Evolutionary conservation across 208 protist species (phyloP).

Genomic region (Trypanosoma avium): DNA sequence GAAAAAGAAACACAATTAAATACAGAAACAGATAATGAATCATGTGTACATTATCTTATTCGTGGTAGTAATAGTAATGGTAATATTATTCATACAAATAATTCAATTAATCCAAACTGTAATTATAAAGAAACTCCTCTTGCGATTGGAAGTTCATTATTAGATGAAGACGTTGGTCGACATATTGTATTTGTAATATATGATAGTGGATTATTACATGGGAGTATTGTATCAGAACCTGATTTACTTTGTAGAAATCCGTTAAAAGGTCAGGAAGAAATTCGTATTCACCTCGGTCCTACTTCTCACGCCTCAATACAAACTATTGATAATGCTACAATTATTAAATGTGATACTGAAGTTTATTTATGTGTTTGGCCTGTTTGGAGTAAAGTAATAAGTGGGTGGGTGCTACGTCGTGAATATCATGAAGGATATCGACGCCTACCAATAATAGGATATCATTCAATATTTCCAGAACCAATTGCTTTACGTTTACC

Average conservation of each 20-base stretch:
- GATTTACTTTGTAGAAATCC: conserved; percentile 66
- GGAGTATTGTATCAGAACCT: conserved; percentile 56
- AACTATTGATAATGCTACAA: conserved; percentile 47
- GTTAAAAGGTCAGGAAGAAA: conserved; percentile 20
- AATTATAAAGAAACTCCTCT: conserved; percentile 38
- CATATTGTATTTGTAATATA: conserved; percentile 59
- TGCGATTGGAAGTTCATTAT: conserved; percentile 37
- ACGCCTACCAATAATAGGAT: conserved; percentile 43
- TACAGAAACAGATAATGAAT: conserved; percentile 27
- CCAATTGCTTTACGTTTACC: conserved; percentile 68
- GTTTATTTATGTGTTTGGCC: conserved; percentile 67
- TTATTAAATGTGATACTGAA: conserved; percentile 51
- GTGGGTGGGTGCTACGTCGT: conserved; percentile 61
- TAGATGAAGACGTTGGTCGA: conserved; percentile 77
- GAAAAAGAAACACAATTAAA: not conserved
- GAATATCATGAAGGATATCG: conserved; percentile 15
- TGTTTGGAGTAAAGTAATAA: conserved; percentile 39
- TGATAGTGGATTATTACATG: conserved; percentile 45
- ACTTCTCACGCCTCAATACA: conserved; percentile 42
- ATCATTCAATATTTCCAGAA: conserved; percentile 33
- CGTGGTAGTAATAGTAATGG: conserved; percentile 2
- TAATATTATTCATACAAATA: no score
- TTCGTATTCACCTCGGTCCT: not conserved
- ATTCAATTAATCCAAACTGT: no score
- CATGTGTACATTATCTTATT: conserved; percentile 31